Conservation (phyloP, 2,329 filamentous ascomycete genomes). For the Coniosporium tulheliwenetii region DNA sequence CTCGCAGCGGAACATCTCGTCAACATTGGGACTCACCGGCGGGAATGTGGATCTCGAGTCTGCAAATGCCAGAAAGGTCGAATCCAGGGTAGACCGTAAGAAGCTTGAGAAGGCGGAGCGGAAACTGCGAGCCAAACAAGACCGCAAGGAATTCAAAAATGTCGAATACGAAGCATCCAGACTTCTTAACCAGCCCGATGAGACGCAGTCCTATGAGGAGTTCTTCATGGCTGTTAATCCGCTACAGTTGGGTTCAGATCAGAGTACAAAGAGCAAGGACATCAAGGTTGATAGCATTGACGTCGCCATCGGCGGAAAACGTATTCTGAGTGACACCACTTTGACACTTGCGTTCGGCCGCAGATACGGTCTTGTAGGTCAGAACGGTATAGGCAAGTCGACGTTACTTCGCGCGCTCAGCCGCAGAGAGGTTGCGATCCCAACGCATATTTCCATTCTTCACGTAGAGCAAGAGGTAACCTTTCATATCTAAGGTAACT, state of each 20-base stretch:
- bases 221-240: slow-evolving; percentile 99
- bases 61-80: slow-evolving; percentile 81
- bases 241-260: slow-evolving; percentile 63
- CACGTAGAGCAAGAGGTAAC: slow-evolving; percentile 93
- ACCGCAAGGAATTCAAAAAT: slow-evolving; percentile 95
- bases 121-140: slow-evolving; percentile 96
- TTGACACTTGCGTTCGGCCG: slow-evolving; percentile 83
- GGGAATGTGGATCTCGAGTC: slow-evolving; percentile 85
- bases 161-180: slow-evolving; percentile 95
- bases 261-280: slow-evolving; percentile 77
- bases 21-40: slow-evolving; percentile 75
- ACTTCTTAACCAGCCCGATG: slow-evolving; percentile 68
- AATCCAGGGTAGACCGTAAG: slow-evolving; percentile 95
- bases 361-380: slow-evolving; percentile 91
- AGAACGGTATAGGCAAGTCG: slow-evolving; percentile 86
- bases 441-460: slow-evolving; percentile 94
- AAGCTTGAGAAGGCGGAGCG: slow-evolving; percentile 97
- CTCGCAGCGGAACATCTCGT: slow-evolving; percentile 88
- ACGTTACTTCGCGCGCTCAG: slow-evolving; percentile 87
- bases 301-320: slow-evolving; percentile 74
- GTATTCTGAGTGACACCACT: slow-evolving; percentile 82
- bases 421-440: slow-evolving; percentile 83
- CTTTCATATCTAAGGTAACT: slow-evolving; percentile 2
- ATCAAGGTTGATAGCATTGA: slow-evolving; percentile 97
- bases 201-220: slow-evolving; percentile 88